These are phyloP conservation scores for Trichomonas vaginalis DNA, from an alignment of 208 protist genomes.

Conservation along the genomic window DNA sequence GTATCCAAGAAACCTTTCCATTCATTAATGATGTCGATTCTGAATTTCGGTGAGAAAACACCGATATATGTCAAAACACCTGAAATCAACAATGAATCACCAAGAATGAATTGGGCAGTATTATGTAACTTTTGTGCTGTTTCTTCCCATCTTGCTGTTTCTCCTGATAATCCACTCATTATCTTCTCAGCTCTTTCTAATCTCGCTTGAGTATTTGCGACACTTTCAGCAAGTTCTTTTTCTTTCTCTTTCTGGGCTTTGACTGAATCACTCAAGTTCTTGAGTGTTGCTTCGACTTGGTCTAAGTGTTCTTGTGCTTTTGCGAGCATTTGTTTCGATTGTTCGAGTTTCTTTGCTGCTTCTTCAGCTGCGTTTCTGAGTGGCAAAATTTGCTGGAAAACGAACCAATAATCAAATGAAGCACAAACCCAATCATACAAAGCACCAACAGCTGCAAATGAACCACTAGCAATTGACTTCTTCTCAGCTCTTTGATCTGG, in stretches of 20 bases:
- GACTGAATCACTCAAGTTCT: conserved; percentile 46
- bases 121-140: conserved; percentile 18
- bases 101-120: conserved; percentile 53
- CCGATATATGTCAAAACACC: conserved; percentile 78
- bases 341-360: conserved; percentile 63
- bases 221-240: neutral
- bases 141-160: conserved; percentile 52
- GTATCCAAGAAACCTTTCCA: conserved; percentile 51
- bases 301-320: conserved; percentile 65
- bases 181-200: conserved; percentile 75
- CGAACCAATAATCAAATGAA: conserved; percentile 47
- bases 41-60: conserved; percentile 69
- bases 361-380: conserved; percentile 64
- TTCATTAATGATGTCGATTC: conserved; percentile 54
- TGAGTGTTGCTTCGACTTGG: conserved; percentile 47
- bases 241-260: conserved; percentile 62
- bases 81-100: conserved; percentile 78
- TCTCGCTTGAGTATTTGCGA: neutral
- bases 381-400: conserved; percentile 71
- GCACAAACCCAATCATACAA: conserved; percentile 80
- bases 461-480: conserved; percentile 63
- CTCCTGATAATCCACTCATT: conserved; percentile 46
- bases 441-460: conserved; percentile 67
- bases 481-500: conserved; percentile 73
- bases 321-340: conserved; percentile 59